Evolutionary conservation across 78 protist species (phyloP).

Genomic region (Protostelium mycophagum): DNA sequence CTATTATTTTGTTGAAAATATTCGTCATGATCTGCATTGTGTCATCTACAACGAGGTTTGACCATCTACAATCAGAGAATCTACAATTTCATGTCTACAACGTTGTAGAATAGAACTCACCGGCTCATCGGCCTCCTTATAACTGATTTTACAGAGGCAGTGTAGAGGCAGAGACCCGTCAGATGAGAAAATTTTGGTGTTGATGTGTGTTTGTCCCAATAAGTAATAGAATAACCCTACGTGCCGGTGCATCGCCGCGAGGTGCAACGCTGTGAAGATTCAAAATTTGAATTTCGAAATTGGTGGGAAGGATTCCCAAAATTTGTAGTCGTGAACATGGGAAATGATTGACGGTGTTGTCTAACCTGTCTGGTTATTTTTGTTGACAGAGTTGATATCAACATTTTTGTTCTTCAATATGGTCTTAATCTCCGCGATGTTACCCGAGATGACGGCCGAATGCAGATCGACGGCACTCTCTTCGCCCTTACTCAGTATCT

Average conservation of each 20-base stretch:
- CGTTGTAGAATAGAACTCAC: background rate
- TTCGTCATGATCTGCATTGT: too few relatives aligned
- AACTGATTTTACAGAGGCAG: background rate
- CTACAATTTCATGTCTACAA: too few relatives aligned
- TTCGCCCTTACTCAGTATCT: background rate
- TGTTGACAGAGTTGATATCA: background rate
- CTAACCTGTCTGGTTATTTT: background rate
- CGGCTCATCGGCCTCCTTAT: background rate
- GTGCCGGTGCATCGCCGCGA: background rate
- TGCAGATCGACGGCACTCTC: background rate
- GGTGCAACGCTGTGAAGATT: background rate
- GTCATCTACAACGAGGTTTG: too few relatives aligned
- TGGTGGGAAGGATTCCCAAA: background rate
- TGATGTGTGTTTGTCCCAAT: background rate
- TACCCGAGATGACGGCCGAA: background rate
- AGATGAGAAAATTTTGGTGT: background rate
- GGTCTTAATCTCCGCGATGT: background rate
- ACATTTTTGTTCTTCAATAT: too few relatives aligned
- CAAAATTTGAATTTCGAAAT: too few relatives aligned
- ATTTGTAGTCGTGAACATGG: background rate
- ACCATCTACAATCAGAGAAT: too few relatives aligned
- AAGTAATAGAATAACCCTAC: background rate
- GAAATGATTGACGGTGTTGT: background rate
- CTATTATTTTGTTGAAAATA: background rate
- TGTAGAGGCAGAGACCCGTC: background rate